These are phyloP conservation scores for Schizonepeta tenuifolia DNA, from an alignment of 257 asterid genomes.

Conservation along the genomic window DNA sequence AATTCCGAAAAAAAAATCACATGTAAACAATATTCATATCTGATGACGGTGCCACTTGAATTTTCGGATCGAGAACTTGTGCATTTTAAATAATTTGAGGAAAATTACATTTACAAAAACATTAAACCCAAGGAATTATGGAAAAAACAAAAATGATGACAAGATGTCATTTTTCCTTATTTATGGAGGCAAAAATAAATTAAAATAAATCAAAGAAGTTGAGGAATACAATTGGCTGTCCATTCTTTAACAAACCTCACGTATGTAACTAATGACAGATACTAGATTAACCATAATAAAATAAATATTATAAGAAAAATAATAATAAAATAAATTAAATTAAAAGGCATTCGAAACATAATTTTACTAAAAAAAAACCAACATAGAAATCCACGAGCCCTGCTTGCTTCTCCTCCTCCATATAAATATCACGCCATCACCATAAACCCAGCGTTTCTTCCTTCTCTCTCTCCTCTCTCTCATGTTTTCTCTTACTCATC, in stretches of 20 bases:
- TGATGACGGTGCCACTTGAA: too few relatives aligned
- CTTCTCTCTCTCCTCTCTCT: not conserved
- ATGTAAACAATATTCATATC: too few relatives aligned
- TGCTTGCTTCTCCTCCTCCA: slow-evolving; percentile 35
- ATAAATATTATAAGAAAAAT: too few relatives aligned
- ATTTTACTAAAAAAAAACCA: not conserved
- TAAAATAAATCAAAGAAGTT: too few relatives aligned
- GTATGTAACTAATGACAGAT: not conserved
- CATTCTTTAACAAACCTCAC: not conserved
- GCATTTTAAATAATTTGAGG: too few relatives aligned
- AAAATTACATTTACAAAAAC: too few relatives aligned
- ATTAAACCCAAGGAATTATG: too few relatives aligned
- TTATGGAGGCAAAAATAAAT: too few relatives aligned
- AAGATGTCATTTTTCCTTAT: too few relatives aligned
- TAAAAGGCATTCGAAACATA: not conserved
- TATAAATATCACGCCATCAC: slow-evolving; percentile 31
- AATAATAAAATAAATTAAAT: not conserved
- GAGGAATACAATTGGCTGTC: not conserved
- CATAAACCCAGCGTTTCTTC: slow-evolving; percentile 15
- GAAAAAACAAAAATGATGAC: too few relatives aligned
- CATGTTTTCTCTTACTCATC: not conserved
- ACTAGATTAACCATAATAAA: not conserved
- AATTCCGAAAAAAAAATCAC: too few relatives aligned
- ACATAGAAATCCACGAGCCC: slow-evolving; percentile 26
- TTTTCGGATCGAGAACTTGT: too few relatives aligned